Evolutionary conservation across 169 alveolate genomes (phyloP).

Genomic region (Miamiensis avidus): DNA sequence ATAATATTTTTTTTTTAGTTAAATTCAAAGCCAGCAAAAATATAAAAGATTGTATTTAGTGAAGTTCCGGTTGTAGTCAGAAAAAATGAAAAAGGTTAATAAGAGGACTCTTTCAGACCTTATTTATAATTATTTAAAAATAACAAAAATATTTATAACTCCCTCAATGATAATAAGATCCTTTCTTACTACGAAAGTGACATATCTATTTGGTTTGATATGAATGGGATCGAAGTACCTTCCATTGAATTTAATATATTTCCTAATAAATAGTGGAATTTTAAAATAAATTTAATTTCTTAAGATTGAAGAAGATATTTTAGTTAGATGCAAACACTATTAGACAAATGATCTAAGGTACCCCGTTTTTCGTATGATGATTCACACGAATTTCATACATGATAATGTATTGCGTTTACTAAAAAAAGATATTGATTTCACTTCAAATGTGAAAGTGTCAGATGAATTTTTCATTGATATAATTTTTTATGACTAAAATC

Average conservation of each 20-base stretch:
- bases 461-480: slow-evolving; percentile 18
- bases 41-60: slow-evolving; percentile 15
- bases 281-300: too few relatives aligned
- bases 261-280: too few relatives aligned
- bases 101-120: slow-evolving; percentile 7
- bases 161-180: background rate
- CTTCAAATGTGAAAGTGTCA: slow-evolving; percentile 17
- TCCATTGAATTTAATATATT: background rate
- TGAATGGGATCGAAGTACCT: slow-evolving; percentile 1
- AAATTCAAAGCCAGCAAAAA: background rate
- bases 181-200: slow-evolving; percentile 1
- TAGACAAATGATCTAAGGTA: slow-evolving; percentile 14
- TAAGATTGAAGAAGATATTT: slow-evolving; percentile 12
- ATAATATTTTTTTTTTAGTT: background rate
- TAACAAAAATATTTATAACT: slow-evolving; percentile 5
- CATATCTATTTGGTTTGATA: slow-evolving; percentile 21
- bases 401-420: slow-evolving; percentile 17
- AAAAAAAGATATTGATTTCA: slow-evolving; percentile 27
- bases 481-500: background rate
- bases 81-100: slow-evolving; percentile 3
- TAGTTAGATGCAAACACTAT: slow-evolving; percentile 22
- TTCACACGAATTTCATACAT: slow-evolving; percentile 13
- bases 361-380: slow-evolving; percentile 18
- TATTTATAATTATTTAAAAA: slow-evolving; percentile 16
- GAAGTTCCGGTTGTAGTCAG: slow-evolving; percentile 9